Evolutionary conservation across 1,284 basidiomycete genomes (phyloP).

Genomic region (Fomitopsis schrenkii): DNA sequence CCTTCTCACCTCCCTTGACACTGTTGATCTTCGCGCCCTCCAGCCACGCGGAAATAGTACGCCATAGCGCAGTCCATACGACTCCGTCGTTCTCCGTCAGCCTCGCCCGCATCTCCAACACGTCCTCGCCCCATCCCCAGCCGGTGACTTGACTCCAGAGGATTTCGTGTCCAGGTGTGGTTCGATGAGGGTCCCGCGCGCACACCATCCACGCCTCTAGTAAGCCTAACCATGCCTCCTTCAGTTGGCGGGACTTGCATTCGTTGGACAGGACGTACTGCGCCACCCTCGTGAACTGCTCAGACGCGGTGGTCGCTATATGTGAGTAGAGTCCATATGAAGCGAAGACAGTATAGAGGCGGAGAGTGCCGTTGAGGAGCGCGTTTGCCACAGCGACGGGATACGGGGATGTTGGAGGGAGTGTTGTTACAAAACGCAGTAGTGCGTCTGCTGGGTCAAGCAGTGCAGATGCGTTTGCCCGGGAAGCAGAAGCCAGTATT

Average conservation of each 20-base stretch:
- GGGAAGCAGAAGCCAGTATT: conserved; percentile 60
- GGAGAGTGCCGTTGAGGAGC: conserved; percentile 58
- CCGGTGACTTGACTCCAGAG: conserved; percentile 83
- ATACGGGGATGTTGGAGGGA: conserved; percentile 51
- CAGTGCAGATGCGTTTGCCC: conserved; percentile 61
- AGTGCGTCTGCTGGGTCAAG: conserved; percentile 58
- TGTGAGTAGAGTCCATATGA: conserved; percentile 76
- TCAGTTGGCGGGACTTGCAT: conserved; percentile 34
- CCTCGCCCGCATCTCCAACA: conserved; percentile 35
- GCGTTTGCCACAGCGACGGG: conserved; percentile 37
- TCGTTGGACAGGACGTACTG: conserved; percentile 38
- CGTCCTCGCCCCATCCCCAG: conserved; percentile 71
- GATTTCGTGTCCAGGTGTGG: conserved; percentile 83
- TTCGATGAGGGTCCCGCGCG: conserved; percentile 85
- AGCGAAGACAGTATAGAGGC: conserved; percentile 63
- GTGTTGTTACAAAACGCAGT: conserved; percentile 70
- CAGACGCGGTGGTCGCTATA: conserved; percentile 59
- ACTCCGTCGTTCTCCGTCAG: conserved; percentile 18
- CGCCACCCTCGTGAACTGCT: conserved; percentile 44
- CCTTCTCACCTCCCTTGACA: conserved; percentile 58
- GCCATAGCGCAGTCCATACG: conserved; percentile 50
- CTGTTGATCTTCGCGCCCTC: conserved; percentile 75
- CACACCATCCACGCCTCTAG: conserved; percentile 77
- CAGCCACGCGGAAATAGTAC: conserved; percentile 61
- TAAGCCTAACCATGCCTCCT: conserved; percentile 48